These are phyloP conservation scores for Cercospora brassicicola DNA, from an alignment of 2,329 filamentous ascomycete species.

Conservation along the genomic window DNA sequence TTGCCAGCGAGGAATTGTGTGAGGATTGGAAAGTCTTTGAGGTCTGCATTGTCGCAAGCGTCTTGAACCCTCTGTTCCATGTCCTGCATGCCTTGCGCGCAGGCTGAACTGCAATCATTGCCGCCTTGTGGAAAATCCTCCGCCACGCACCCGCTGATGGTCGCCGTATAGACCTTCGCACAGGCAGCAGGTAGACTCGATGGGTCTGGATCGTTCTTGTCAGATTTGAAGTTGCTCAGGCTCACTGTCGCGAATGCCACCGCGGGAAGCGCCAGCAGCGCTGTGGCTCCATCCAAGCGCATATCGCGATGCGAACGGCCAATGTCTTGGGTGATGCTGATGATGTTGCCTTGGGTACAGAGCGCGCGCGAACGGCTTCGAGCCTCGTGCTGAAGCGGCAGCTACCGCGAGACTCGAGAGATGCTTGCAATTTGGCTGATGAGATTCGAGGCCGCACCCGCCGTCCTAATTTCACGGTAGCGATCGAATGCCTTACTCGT, in stretches of 20 bases:
- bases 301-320: background rate
- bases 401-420: background rate
- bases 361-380: background rate
- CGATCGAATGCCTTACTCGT: background rate
- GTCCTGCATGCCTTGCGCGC: conserved; percentile 44
- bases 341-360: background rate
- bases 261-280: conserved; percentile 31
- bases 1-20: conserved; percentile 45
- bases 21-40: conserved; percentile 45
- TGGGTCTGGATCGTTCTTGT: conserved; percentile 40
- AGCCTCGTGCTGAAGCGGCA: background rate
- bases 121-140: conserved; percentile 44
- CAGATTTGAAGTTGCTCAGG: conserved; percentile 44
- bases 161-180: conserved; percentile 43
- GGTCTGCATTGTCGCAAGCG: conserved; percentile 40
- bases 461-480: background rate
- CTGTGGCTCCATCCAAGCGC: conserved; percentile 4
- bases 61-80: conserved; percentile 39
- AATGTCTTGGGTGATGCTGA: background rate
- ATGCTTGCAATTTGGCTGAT: background rate
- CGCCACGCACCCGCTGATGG: conserved; percentile 44
- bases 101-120: conserved; percentile 43
- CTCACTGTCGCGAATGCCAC: conserved; percentile 40
- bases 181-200: conserved; percentile 44
- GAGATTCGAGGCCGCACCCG: background rate